Conservation (phyloP, 2,329 filamentous ascomycete species). For the Fusarium sp. region DNA sequence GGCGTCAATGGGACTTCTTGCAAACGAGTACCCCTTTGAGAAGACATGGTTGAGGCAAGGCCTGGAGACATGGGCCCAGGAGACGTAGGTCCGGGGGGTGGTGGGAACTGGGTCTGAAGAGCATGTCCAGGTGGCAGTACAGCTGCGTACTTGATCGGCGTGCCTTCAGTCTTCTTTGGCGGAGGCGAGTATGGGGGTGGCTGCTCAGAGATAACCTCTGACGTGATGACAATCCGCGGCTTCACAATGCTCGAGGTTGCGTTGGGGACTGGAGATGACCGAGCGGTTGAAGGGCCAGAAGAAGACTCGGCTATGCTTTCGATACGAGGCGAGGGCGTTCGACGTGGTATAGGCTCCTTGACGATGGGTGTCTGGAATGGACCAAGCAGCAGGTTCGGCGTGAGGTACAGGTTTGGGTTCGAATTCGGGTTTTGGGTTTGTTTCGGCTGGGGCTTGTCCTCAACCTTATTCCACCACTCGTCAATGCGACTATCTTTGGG, state of each 20-base stretch:
- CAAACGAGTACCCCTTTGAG: conserved; percentile 71
- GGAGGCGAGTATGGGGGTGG: conserved; percentile 69
- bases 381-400: conserved; percentile 25
- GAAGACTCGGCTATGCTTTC: conserved; percentile 17
- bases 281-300: conserved; percentile 37
- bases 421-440: conserved; percentile 5
- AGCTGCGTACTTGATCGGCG: conserved; percentile 63
- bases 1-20: conserved; percentile 69
- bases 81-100: conserved; percentile 70
- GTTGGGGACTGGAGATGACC: conserved; percentile 27
- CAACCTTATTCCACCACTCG: conserved; percentile 53
- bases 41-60: conserved; percentile 70
- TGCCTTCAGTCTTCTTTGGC: conserved; percentile 49
- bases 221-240: conserved; percentile 53
- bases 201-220: conserved; percentile 53
- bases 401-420: conserved; percentile 28
- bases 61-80: conserved; percentile 73
- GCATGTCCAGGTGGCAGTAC: conserved; percentile 68
- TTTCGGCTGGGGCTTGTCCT: conserved; percentile 23
- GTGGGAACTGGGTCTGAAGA: conserved; percentile 60
- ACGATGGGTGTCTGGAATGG: conserved; percentile 51
- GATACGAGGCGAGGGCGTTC: conserved; percentile 47
- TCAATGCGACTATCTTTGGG: conserved; percentile 47
- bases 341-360: conserved; percentile 51
- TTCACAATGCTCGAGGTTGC: conserved; percentile 50